Base-by-base conservation (phyloP, 352 stramenopile species). In the Pythium sukuiense region DNA sequence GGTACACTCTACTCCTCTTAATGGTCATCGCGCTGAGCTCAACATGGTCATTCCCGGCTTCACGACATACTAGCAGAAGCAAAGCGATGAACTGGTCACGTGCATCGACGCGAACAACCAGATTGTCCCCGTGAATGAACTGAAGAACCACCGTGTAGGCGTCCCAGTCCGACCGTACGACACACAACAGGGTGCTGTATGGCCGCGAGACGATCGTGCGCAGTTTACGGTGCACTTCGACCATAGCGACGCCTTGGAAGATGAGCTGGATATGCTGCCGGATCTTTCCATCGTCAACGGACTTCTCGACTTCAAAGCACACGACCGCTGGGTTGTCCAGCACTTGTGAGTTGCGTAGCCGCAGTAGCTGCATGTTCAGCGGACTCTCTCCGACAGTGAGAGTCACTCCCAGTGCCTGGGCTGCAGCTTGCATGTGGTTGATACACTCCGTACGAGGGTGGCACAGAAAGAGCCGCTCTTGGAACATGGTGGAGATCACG, bases 401-500 rank as follows among this genome's bases (percentile, higher is more conserved):
- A 24, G 71, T 43, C 1, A 89, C 67, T 0, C 84, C 84, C 0
- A 87, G 70, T 0, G 81, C 68, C 0, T 68, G 72, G 0, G 82
- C 79, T 1, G 81, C 80, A 0, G 72, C 65, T 11, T 79, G 63
- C 58, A 92, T 89, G 48, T 87, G 71, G 24, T 76, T 74, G 30
- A 92, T 60, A 63, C 84, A 92, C 46, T 88, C 73, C 52, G 81
- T 73, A 35, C 84, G 74, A 39, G 83, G 76, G 16, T 58, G 67
- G 69, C 81, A 90, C 3, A 88, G 73, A 59, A 92, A 92, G 14
- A 92, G 73, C 3, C 80, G 80, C 59, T 90, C 81, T 14, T 90
- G 77, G 60, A 84, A 92, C 16, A 81, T 59, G 8, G 77, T 89
- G 0, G 71, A 76, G 27, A 92, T 58, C 59, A 90, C 79, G 61